Evolutionary conservation across 108 stramenopile species (phyloP), one percentile per base, ranked within the genome.

Genomic region (Bacterosira constricta): DNA sequence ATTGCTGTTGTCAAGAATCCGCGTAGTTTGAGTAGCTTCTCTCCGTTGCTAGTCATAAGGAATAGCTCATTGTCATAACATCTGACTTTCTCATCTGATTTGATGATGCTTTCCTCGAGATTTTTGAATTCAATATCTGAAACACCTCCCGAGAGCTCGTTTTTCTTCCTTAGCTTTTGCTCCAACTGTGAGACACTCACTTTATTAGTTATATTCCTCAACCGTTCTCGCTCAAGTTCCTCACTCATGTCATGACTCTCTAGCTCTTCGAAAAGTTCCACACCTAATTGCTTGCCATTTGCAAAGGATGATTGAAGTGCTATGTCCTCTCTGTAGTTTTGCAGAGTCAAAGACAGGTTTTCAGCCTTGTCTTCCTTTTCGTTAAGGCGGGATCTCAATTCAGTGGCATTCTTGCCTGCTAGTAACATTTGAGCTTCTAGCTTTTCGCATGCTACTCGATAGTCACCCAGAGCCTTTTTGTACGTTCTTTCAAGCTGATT

Each of bases 311-410:
- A 65, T 36, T 65, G 63, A 23, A 51, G 47, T 6, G 63, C 63
- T 13, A 65, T 65, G 31, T 50, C 63, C 20, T 35, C n/a, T 47
- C 34, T 36, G 21, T 65, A 36, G 1, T 21, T 37, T 7, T 38
- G 21, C 6, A 65, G 63, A 7, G 31, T 65, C 34, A 36, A 15
- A 3, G 6, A 21, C 13, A 35, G 7, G 8, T 34, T 65, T 7
- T 65, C 49, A 17, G 49, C 63, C 18, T 65, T 65, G 31, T 35
- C 49, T 35, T 50, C 63, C 32, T 65, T 65, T 11, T 65, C 63
- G 11, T 18, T 31, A 36, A 65, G 32, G 29, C 63, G 63, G 25
- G 35, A 12, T 51, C 63, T 31, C 10, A 65, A 21, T 15, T 65
- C 12, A 12, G 10, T 36, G 1, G 63, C 35, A 12, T 51, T 45